These are phyloP conservation scores for Aechmea fasciata DNA, from an alignment of 176 grass and related monocot species.

Conservation along the genomic window DNA sequence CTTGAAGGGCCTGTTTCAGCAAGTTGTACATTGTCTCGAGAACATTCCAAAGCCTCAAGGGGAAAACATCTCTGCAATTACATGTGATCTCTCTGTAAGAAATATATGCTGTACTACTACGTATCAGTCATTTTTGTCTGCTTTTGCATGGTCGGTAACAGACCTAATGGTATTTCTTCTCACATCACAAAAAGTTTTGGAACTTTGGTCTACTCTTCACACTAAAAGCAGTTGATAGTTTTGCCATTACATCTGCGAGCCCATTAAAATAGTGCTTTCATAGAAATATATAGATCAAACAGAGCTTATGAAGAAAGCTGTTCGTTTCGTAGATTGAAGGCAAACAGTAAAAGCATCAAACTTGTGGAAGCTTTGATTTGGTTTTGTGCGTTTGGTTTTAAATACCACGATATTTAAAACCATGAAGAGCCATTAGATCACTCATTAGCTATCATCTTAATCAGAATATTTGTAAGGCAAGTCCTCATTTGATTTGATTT, in stretches of 20 bases:
- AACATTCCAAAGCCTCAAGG: slow-evolving; percentile 85
- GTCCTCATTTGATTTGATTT: not conserved
- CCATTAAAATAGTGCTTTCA: too few species aligned
- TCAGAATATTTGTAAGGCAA: not conserved
- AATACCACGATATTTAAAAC: not conserved
- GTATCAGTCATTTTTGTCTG: not conserved
- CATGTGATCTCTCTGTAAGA: slow-evolving; percentile 67
- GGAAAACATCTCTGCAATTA: slow-evolving; percentile 60
- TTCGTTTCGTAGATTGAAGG: too few species aligned
- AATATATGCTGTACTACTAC: not conserved
- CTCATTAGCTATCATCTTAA: not conserved
- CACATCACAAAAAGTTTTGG: too few species aligned
- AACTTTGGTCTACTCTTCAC: too few species aligned
- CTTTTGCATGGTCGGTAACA: not conserved
- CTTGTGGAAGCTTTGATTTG: not conserved
- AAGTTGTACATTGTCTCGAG: slow-evolving; percentile 92
- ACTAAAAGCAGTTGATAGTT: too few species aligned
- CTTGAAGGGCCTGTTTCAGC: slow-evolving; percentile 82
- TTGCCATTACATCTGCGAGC: too few species aligned
- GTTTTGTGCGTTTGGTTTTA: not conserved
- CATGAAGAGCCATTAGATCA: not conserved
- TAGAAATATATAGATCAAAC: too few species aligned
- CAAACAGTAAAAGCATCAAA: too few species aligned
- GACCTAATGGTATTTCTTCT: too few species aligned
- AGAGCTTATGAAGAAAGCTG: too few species aligned